Base-by-base conservation (phyloP, 371 early-diverging fungal genomes). In the Zopfochytrium polystomum region DNA sequence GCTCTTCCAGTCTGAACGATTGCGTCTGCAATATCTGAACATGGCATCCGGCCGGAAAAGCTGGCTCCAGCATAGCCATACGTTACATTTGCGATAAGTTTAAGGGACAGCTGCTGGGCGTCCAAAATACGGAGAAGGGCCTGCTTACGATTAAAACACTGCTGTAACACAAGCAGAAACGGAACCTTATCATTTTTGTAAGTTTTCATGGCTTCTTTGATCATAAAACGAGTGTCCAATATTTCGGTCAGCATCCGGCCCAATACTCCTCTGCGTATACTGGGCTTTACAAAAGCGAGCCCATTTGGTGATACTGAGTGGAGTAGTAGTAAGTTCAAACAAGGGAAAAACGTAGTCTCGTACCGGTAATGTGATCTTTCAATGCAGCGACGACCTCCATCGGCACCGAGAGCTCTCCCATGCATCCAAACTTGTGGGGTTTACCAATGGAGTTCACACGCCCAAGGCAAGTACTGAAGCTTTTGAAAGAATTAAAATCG, bases 1-100 rank as follows among this genome's bases (percentile, higher is more conserved):
- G 86, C 85, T 3, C 94, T 85, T 0, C 89, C 93, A 1, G 88
- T 85, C 57, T 87, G 83, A 0, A 93, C 92, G 65, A 95, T 92
- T 9, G 90, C 85, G 63, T 95, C 96, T 0, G 92, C 91, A 53
- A 95, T 86, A 29, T 92, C 93, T 1, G 83, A 84, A 34, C 87
- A 87, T 0, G 95, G 95, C 93, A 93, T 93, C 11, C 93, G 78
- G 0, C 93, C 93, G 0, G 91, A 89, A 63, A 81, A 93, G 6
- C 84, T 82, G 0, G 95, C 95, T 1, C 87, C 84, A 0, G 89
- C 84, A 61, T 95, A 95, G 0, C 95, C 95, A 60, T 92, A 93
- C 0, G 91, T 93, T 9, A 93, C 94, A 65, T 95, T 95, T 46
- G 94, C 91, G 33, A 95, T 76, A 11, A 89, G 80, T 68, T 95